These are phyloP conservation scores for Fagus crenata DNA, from an alignment of 306 rosid genomes.

Conservation along the genomic window DNA sequence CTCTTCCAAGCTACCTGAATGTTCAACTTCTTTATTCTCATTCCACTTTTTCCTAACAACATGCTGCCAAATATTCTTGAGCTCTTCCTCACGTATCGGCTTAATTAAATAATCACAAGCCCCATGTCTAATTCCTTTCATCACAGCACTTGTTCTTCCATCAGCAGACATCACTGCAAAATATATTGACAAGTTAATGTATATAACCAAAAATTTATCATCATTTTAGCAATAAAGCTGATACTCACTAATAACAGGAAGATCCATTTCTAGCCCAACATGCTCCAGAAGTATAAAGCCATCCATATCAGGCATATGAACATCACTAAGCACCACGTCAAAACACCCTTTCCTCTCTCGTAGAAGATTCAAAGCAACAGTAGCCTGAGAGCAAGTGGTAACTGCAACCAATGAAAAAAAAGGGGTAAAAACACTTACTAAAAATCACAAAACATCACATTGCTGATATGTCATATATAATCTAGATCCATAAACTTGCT, in stretches of 20 bases:
- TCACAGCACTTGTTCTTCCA: slow-evolving; percentile 33
- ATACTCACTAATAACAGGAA: slow-evolving; percentile 65
- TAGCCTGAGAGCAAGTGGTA: slow-evolving; percentile 36
- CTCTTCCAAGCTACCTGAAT: slow-evolving; percentile 58
- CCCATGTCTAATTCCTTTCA: slow-evolving; percentile 48
- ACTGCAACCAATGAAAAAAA: slow-evolving; percentile 38
- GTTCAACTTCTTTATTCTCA: slow-evolving; percentile 51
- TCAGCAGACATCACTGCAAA: slow-evolving; percentile 74
- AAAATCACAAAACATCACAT: slow-evolving; percentile 6
- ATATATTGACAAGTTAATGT: slow-evolving; percentile 20
- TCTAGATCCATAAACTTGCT: not conserved
- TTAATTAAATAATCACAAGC: slow-evolving; percentile 66
- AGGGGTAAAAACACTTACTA: slow-evolving; percentile 1
- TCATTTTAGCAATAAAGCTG: slow-evolving; percentile 9
- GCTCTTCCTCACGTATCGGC: slow-evolving; percentile 51
- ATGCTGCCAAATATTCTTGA: slow-evolving; percentile 71
- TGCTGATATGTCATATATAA: not conserved
- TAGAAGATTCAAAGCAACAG: slow-evolving; percentile 49
- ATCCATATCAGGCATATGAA: slow-evolving; percentile 65
- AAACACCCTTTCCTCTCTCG: slow-evolving; percentile 42
- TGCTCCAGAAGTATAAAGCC: slow-evolving; percentile 50
- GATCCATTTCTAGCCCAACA: slow-evolving; percentile 56
- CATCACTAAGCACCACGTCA: slow-evolving; percentile 64
- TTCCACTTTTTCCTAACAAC: slow-evolving; percentile 43
- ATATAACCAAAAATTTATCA: slow-evolving; percentile 6